A percentile compares a stretch with the other conserved stretches of the same genome.
These are phyloP conservation scores for Skeletonema tropicum DNA, from an alignment of 108 stramenopile genomes.

Conservation along the genomic window DNA sequence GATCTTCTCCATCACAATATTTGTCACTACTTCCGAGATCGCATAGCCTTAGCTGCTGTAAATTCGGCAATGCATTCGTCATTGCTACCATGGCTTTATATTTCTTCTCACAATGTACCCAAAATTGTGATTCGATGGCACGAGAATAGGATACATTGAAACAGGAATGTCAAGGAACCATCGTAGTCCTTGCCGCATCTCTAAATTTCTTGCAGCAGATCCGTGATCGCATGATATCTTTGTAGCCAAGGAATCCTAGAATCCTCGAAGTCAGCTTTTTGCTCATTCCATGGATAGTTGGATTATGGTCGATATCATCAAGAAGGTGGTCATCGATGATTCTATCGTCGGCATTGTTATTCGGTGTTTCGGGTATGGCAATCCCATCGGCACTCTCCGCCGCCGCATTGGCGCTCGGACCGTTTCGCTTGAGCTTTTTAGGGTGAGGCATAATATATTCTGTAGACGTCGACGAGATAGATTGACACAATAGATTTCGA, in stretches of 20 bases:
- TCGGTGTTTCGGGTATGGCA: background rate
- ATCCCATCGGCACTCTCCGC: background rate
- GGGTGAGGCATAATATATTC: too few relatives aligned
- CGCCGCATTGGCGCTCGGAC: too few relatives aligned
- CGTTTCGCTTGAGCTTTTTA: too few relatives aligned
- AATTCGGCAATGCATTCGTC: background rate
- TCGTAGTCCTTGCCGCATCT: background rate
- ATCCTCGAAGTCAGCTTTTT: background rate
- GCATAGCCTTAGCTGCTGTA: background rate
- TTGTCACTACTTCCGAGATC: too few relatives aligned
- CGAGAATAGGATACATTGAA: too few relatives aligned
- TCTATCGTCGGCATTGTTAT: background rate
- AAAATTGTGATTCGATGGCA: background rate
- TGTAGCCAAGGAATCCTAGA: conserved; percentile 3
- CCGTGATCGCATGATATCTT: conserved; percentile 2
- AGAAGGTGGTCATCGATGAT: background rate
- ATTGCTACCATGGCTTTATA: background rate
- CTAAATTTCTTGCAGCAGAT: background rate
- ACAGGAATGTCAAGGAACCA: too few relatives aligned
- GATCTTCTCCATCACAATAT: too few relatives aligned
- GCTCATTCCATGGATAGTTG: background rate
- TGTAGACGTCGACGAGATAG: too few relatives aligned
- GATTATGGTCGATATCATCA: too few relatives aligned
- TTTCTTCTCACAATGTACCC: background rate
- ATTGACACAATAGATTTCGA: too few relatives aligned